Evolutionary conservation across 2,329 filamentous ascomycete species (phyloP).

Genomic region (Teratosphaeriaceae sp.): DNA sequence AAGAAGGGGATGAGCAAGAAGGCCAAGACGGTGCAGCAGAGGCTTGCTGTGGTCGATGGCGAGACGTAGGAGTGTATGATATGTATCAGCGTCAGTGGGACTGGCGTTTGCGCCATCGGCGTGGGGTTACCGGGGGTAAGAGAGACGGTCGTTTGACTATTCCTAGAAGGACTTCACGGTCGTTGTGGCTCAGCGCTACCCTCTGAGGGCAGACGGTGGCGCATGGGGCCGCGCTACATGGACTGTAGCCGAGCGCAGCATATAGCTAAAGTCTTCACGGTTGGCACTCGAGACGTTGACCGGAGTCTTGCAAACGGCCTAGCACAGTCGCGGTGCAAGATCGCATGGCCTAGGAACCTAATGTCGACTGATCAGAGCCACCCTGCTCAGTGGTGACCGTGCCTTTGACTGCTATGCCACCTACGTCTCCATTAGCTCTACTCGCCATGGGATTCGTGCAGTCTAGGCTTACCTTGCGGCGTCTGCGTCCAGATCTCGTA

Average conservation of each 20-base stretch:
- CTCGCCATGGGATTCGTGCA: not conserved
- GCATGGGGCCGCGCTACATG: not conserved
- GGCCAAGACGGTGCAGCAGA: slow-evolving; percentile 45
- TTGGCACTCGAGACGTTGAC: too few species aligned
- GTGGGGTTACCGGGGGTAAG: too few species aligned
- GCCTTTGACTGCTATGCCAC: slow-evolving; percentile 40
- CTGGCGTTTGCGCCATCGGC: too few species aligned
- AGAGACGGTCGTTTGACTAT: too few species aligned
- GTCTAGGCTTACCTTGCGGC: slow-evolving; percentile 21
- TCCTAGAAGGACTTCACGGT: not conserved
- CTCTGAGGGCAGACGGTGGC: not conserved
- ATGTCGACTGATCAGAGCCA: slow-evolving; percentile 1
- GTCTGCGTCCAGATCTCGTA: slow-evolving; percentile 37
- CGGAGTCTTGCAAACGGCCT: too few species aligned
- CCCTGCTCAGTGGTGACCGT: slow-evolving; percentile 26
- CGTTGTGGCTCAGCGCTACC: not conserved
- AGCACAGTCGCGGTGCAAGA: too few species aligned
- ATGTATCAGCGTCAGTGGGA: too few species aligned
- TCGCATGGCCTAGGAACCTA: not conserved
- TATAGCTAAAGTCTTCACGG: too few species aligned
- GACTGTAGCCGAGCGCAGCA: too few species aligned
- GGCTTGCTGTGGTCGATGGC: slow-evolving; percentile 44
- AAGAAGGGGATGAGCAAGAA: slow-evolving; percentile 47
- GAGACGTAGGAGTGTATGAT: slow-evolving; percentile 10
- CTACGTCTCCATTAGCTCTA: slow-evolving; percentile 1